Conservation (phyloP, 1,139 yeast species). For the Geotrichum reessii region DNA sequence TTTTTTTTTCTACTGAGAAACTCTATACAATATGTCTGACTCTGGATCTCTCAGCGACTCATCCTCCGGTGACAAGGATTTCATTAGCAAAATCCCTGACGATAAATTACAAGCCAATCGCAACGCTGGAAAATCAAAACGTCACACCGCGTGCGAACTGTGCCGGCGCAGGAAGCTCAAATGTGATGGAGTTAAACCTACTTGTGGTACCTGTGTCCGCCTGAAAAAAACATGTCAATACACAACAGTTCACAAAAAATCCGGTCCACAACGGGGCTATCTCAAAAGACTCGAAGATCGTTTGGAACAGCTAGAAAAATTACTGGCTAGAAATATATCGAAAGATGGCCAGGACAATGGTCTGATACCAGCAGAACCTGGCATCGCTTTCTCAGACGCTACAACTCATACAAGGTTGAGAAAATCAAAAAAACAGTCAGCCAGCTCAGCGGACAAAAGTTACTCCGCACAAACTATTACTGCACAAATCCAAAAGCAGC, state of each 20-base stretch:
- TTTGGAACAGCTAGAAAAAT: constrained; percentile 27
- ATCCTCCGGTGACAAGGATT: not conserved
- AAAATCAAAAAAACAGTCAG: not conserved
- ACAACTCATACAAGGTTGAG: not conserved
- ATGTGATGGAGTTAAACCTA: constrained; percentile 33
- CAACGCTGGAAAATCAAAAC: constrained; percentile 12
- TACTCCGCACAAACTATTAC: not conserved
- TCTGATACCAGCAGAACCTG: not conserved
- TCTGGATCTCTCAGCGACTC: not conserved
- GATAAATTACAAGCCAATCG: not conserved
- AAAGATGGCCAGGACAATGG: not conserved
- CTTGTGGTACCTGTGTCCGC: constrained; percentile 31
- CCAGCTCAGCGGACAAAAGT: not conserved
- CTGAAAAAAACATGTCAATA: constrained; percentile 30
- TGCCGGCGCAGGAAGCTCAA: constrained; percentile 35
- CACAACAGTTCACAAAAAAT: constrained; percentile 27
- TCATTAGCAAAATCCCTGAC: not conserved
- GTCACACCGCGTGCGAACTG: constrained; percentile 32
- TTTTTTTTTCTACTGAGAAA: too few species aligned
- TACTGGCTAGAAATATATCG: constrained; percentile 1
- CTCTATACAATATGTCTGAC: constrained; percentile 1
- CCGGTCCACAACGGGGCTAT: constrained; percentile 36
- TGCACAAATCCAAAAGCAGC: not conserved
- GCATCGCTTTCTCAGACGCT: not conserved
- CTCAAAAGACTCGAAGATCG: constrained; percentile 31